Evolutionary conservation across 805 yeast genomes (phyloP).

Genomic region (Teunomyces aglyptinius): DNA sequence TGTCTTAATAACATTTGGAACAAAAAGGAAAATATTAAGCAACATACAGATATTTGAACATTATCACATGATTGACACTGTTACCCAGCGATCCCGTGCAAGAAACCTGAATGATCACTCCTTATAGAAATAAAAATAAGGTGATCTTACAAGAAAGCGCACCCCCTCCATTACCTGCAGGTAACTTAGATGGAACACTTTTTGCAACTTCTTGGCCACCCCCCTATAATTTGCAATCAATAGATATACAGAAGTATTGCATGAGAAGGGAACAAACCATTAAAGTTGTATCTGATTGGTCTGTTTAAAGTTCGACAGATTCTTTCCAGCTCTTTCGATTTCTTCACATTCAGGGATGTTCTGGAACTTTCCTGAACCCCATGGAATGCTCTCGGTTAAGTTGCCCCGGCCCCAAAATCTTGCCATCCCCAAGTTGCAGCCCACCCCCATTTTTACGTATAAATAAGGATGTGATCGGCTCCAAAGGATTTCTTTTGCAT

Average conservation of each 20-base stretch:
- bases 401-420: not conserved
- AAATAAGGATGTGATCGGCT: not conserved
- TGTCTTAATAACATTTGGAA: no score
- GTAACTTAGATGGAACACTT: not conserved
- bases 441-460: constrained; percentile 1
- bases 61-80: not conserved
- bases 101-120: not conserved
- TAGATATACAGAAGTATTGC: no score
- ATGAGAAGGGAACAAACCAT: no score
- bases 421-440: constrained; percentile 1
- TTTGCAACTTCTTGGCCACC: not conserved
- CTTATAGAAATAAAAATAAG: not conserved
- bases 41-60: no score
- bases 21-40: no score
- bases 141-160: not conserved
- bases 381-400: not conserved
- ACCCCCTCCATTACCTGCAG: not conserved
- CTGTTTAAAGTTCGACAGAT: not conserved
- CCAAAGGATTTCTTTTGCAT: not conserved
- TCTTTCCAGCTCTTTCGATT: not conserved
- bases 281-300: no score
- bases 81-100: not conserved
- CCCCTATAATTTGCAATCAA: no score
- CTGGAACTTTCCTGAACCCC: constrained; percentile 1
- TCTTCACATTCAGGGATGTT: not conserved